Conservation (phyloP, 345 rosid species). For the Arabidopsis suecica region DNA sequence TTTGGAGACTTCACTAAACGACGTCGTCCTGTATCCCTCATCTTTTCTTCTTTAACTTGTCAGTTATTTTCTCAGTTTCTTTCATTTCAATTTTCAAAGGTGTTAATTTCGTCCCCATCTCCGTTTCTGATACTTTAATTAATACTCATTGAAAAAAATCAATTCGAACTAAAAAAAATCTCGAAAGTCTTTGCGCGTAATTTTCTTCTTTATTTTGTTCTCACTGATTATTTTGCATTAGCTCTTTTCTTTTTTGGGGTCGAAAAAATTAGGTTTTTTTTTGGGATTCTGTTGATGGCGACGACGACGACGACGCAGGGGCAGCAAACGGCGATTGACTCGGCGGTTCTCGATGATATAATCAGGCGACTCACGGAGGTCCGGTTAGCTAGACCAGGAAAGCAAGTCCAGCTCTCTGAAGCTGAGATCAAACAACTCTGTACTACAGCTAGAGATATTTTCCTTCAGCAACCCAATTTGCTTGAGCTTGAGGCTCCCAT, state of each 20-base stretch:
- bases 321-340: conserved; percentile 61
- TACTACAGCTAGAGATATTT: conserved; percentile 73
- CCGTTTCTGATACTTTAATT: not conserved
- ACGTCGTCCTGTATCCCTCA: not conserved
- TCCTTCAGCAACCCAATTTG: conserved; percentile 81
- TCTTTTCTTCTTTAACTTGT: too few species aligned
- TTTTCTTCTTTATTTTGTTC: not conserved
- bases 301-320: conserved; percentile 54
- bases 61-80: not conserved
- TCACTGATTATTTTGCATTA: conserved; percentile 25
- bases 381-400: conserved; percentile 86
- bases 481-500: conserved; percentile 97
- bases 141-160: not conserved
- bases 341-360: conserved; percentile 74
- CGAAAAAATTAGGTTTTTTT: conserved; percentile 26
- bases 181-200: conserved; percentile 43
- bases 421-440: conserved; percentile 93
- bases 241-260: not conserved
- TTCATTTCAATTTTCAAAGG: not conserved
- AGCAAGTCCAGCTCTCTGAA: conserved; percentile 93
- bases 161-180: conserved; percentile 5
- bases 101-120: conserved; percentile 12
- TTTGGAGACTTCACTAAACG: not conserved
- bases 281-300: conserved; percentile 52
- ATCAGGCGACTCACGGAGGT: conserved; percentile 85